Percentiles rank a stretch among this genome's conserved stretches.
Evolutionary conservation across 2,329 filamentous ascomycete genomes (phyloP).

Genomic region (Talaromyces sp.): DNA sequence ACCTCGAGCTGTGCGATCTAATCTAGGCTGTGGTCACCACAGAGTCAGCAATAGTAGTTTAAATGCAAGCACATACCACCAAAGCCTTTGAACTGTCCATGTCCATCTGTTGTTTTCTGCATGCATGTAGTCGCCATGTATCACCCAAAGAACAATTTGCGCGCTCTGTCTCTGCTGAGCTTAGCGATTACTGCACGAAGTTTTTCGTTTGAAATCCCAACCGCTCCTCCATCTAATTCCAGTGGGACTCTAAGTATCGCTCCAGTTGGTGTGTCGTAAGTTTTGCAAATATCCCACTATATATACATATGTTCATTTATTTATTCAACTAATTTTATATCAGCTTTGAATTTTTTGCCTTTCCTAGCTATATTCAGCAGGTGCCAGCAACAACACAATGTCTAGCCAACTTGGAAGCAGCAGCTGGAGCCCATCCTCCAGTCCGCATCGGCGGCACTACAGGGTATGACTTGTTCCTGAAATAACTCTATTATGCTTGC

Average conservation of each 20-base stretch:
- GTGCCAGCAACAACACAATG: constrained; percentile 49
- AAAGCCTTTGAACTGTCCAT: too few relatives aligned
- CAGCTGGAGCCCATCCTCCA: constrained; percentile 50
- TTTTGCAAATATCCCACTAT: background rate
- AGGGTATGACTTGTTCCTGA: constrained; percentile 30
- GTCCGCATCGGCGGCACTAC: constrained; percentile 57
- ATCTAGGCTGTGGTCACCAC: too few relatives aligned
- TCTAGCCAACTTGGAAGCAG: constrained; percentile 46
- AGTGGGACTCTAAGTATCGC: constrained; percentile 33
- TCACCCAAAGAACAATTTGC: too few relatives aligned
- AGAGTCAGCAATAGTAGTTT: too few relatives aligned
- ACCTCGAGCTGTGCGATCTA: too few relatives aligned
- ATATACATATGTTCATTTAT: too few relatives aligned
- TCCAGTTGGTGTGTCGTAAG: constrained; percentile 45
- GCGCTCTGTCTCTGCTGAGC: too few relatives aligned
- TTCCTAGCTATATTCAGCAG: constrained; percentile 51
- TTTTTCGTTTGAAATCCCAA: constrained; percentile 32
- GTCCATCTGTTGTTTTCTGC: too few relatives aligned
- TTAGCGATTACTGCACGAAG: constrained; percentile 8
- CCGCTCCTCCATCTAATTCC: constrained; percentile 26
- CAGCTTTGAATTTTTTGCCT: constrained; percentile 54
- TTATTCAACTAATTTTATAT: background rate
- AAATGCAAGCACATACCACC: too few relatives aligned
- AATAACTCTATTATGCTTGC: background rate
- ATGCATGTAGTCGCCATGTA: too few relatives aligned